Evolutionary conservation across 1,139 yeast species (phyloP).

Genomic region (Hemisphaericaspora lyxosophila): DNA sequence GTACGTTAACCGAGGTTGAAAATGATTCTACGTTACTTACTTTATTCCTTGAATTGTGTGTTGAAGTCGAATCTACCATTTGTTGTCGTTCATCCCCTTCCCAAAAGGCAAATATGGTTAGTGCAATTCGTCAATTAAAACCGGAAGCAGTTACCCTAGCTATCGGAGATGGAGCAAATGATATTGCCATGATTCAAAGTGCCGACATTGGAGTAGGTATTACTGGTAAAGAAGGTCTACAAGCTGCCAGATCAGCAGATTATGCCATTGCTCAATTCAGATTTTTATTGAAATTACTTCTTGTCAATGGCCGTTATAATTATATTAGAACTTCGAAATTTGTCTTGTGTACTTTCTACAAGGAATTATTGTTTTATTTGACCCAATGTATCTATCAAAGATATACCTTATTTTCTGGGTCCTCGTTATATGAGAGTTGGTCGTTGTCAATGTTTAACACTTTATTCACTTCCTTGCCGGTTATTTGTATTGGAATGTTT

Average conservation of each 20-base stretch:
- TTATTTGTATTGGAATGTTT: slow-evolving; percentile 90
- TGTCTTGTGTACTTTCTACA: slow-evolving; percentile 91
- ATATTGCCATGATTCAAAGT: slow-evolving; percentile 97
- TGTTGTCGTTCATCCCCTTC: slow-evolving; percentile 97
- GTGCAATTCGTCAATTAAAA: slow-evolving; percentile 66
- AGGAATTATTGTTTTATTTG: slow-evolving; percentile 84
- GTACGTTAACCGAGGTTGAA: slow-evolving; percentile 72
- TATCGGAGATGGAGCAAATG: slow-evolving; percentile 99
- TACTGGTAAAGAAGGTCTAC: slow-evolving; percentile 94
- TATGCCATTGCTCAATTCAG: slow-evolving; percentile 95
- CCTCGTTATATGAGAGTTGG: slow-evolving; percentile 93
- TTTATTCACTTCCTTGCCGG: slow-evolving; percentile 89
- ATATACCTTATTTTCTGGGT: slow-evolving; percentile 85
- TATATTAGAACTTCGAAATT: slow-evolving; percentile 90
- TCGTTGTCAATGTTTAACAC: slow-evolving; percentile 97
- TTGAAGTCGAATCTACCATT: slow-evolving; percentile 84
- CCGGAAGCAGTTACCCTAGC: slow-evolving; percentile 80
- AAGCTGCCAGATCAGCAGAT: slow-evolving; percentile 94
- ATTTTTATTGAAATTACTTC: slow-evolving; percentile 71
- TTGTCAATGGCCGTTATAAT: slow-evolving; percentile 96
- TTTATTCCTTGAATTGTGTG: slow-evolving; percentile 78
- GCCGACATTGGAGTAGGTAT: slow-evolving; percentile 98
- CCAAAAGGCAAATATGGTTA: slow-evolving; percentile 89
- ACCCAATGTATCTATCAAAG: slow-evolving; percentile 88
- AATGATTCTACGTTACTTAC: slow-evolving; percentile 68